Conservation (phyloP, 257 asterid species). For the Plantago major region DNA sequence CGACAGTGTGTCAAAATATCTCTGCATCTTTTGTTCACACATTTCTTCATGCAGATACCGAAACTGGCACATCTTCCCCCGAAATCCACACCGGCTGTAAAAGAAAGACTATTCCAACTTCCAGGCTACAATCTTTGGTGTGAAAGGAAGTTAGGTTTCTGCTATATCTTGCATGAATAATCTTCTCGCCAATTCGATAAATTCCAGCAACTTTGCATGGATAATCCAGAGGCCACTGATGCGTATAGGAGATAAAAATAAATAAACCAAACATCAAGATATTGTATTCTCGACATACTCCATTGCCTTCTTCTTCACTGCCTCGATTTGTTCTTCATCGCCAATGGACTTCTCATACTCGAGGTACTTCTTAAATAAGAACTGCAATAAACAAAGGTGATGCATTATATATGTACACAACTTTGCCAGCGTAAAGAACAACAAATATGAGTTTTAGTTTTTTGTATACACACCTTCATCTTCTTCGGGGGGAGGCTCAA, state of each 20-base stretch:
- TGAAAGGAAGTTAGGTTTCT: too few relatives aligned
- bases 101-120: too few relatives aligned
- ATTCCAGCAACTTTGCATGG: not conserved
- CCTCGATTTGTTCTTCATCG: slow-evolving; percentile 52
- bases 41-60: not conserved
- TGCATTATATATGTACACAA: not conserved
- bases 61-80: too few relatives aligned
- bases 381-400: slow-evolving; percentile 44
- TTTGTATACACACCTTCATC: slow-evolving; percentile 67
- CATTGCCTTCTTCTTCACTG: slow-evolving; percentile 73
- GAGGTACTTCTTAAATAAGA: slow-evolving; percentile 78
- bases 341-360: slow-evolving; percentile 68
- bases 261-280: slow-evolving; percentile 34
- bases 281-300: slow-evolving; percentile 66
- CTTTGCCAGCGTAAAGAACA: not conserved
- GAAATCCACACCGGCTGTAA: too few relatives aligned
- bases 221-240: not conserved
- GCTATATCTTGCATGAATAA: too few relatives aligned
- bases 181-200: not conserved
- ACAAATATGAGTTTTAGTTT: too few relatives aligned
- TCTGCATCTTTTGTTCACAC: not conserved
- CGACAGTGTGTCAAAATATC: not conserved
- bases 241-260: not conserved
- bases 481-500: slow-evolving; percentile 80
- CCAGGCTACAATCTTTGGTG: too few relatives aligned